Percentiles rank a stretch among this genome's conserved stretches.
Evolutionary conservation across 768 basidiomycete genomes (phyloP).

Genomic region (Kwoniella heveanensis): DNA sequence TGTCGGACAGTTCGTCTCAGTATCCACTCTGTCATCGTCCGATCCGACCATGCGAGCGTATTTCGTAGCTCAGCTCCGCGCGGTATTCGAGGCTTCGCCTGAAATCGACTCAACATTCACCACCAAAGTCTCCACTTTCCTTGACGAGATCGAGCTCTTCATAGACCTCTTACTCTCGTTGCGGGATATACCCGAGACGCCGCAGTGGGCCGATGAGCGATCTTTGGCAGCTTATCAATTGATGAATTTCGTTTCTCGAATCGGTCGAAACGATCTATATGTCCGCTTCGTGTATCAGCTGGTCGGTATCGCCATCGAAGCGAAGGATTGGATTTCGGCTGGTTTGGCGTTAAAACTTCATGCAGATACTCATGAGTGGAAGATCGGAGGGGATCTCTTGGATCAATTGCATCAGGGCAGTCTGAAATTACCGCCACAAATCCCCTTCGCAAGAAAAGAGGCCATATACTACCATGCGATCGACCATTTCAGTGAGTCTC

Average conservation of each 20-base stretch:
- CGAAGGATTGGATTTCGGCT: conserved; percentile 59
- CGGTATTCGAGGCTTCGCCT: conserved; percentile 76
- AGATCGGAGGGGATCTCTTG: conserved; percentile 52
- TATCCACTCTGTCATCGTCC: conserved; percentile 15
- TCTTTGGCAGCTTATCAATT: conserved; percentile 86
- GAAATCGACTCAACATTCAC: conserved; percentile 78
- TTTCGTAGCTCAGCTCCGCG: conserved; percentile 85
- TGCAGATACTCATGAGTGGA: conserved; percentile 91
- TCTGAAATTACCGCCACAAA: conserved; percentile 84
- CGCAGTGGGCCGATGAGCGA: conserved; percentile 91
- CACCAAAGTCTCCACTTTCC: conserved; percentile 74
- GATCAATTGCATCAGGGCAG: conserved; percentile 52
- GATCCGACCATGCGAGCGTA: conserved; percentile 89
- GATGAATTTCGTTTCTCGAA: conserved; percentile 90
- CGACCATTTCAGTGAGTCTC: conserved; percentile 77
- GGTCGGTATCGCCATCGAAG: conserved; percentile 61
- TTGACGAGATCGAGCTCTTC: conserved; percentile 89
- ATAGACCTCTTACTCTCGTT: conserved; percentile 85
- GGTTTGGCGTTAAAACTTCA: conserved; percentile 90
- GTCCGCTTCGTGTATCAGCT: conserved; percentile 95
- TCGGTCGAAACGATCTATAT: conserved; percentile 89
- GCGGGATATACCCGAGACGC: conserved; percentile 83
- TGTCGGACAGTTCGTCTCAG: conserved; percentile 29
- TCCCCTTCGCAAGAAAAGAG: conserved; percentile 91
- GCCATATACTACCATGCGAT: conserved; percentile 85